Evolutionary conservation across 495 filamentous ascomycete genomes (phyloP).

Genomic region (Tuber brumale): DNA sequence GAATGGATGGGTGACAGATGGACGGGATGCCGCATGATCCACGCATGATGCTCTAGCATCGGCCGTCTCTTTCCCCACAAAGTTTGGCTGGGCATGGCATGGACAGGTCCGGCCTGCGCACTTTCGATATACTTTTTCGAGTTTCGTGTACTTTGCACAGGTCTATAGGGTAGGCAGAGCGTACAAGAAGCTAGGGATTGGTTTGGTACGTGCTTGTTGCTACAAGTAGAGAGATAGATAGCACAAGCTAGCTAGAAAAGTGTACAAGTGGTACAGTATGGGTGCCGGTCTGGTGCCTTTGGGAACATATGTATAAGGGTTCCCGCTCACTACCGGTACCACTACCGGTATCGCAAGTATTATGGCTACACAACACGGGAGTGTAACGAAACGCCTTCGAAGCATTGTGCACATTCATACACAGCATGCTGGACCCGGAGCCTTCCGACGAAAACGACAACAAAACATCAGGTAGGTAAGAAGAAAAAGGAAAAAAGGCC

Average conservation of each 20-base stretch:
- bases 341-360: not conserved
- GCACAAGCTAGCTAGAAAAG: not conserved
- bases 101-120: not conserved
- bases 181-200: not conserved
- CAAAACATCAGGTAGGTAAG: not conserved
- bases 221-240: not conserved
- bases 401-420: constrained; percentile 2
- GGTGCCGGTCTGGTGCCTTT: not conserved
- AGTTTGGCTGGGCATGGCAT: not conserved
- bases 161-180: not conserved
- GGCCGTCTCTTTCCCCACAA: not conserved
- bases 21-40: not conserved
- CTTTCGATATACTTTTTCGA: not conserved
- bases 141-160: not conserved
- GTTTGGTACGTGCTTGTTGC: not conserved
- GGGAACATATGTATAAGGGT: not conserved
- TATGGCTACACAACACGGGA: not conserved
- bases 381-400: not conserved
- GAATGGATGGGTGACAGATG: constrained; percentile 1
- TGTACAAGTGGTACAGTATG: not conserved
- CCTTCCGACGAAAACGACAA: not conserved
- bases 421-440: not conserved
- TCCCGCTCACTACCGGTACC: not conserved
- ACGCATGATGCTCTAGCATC: not conserved
- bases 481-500: not conserved